A percentile compares a stretch with the other conserved stretches of the same genome.
Evolutionary conservation across 768 basidiomycete species (phyloP).

Genomic region (Flagelloscypha sp.): DNA sequence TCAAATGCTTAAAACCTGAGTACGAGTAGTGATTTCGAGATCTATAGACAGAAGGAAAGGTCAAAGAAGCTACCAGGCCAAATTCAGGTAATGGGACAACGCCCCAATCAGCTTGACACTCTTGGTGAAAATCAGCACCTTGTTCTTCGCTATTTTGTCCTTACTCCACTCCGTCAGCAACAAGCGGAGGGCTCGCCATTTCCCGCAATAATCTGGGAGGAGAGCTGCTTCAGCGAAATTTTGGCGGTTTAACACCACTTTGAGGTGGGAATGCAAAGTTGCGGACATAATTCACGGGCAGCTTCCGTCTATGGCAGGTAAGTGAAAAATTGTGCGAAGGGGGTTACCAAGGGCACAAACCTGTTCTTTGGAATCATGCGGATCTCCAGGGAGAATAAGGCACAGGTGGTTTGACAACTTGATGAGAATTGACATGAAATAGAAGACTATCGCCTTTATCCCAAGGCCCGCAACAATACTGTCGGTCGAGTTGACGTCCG

Average conservation of each 20-base stretch:
- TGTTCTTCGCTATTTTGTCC: slow-evolving; percentile 55
- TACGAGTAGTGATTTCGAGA: too few relatives aligned
- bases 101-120: slow-evolving; percentile 85
- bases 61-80: slow-evolving; percentile 3
- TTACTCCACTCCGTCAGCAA: slow-evolving; percentile 62
- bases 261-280: slow-evolving; percentile 60
- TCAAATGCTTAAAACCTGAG: too few relatives aligned
- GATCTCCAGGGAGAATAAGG: slow-evolving; percentile 81
- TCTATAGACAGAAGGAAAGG: slow-evolving; percentile 33
- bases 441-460: slow-evolving; percentile 53
- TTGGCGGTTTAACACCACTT: slow-evolving; percentile 42
- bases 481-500: slow-evolving; percentile 41
- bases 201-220: slow-evolving; percentile 66
- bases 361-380: slow-evolving; percentile 63
- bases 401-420: slow-evolving; percentile 86
- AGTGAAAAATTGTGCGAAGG: slow-evolving; percentile 2
- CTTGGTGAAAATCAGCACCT: slow-evolving; percentile 91
- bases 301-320: slow-evolving; percentile 30
- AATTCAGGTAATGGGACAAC: slow-evolving; percentile 64
- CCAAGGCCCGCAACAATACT: slow-evolving; percentile 46
- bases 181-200: slow-evolving; percentile 71
- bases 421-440: slow-evolving; percentile 73
- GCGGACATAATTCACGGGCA: slow-evolving; percentile 54
- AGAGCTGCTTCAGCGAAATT: slow-evolving; percentile 56
- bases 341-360: slow-evolving; percentile 21